Percentiles rank a stretch among this genome's conserved stretches.
Evolutionary conservation across 2,329 filamentous ascomycete species (phyloP).

Genomic region (Aspergillus uvarum): DNA sequence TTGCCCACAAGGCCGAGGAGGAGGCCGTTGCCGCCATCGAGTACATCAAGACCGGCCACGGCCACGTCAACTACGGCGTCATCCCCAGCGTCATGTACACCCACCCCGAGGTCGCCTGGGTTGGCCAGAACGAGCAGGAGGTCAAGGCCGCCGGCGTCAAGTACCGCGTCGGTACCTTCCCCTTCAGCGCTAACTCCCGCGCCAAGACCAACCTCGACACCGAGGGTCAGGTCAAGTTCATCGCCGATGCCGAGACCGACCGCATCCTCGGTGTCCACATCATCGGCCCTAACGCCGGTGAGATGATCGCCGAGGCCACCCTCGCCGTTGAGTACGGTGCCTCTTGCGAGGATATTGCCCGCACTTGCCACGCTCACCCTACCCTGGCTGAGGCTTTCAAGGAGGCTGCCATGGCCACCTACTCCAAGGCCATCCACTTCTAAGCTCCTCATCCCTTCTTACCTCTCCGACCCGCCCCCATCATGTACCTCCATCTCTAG

Average conservation of each 20-base stretch:
- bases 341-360: conserved; percentile 87
- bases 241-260: conserved; percentile 94
- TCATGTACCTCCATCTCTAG: conserved; percentile 25
- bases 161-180: conserved; percentile 92
- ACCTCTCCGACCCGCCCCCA: conserved; percentile 16
- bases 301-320: conserved; percentile 98
- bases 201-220: conserved; percentile 98
- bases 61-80: conserved; percentile 97
- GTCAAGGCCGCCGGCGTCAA: conserved; percentile 85
- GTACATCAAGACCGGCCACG: conserved; percentile 96
- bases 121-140: conserved; percentile 95
- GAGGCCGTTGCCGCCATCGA: conserved; percentile 93
- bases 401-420: conserved; percentile 97
- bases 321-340: conserved; percentile 96
- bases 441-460: conserved; percentile 48
- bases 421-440: conserved; percentile 93
- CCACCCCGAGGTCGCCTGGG: conserved; percentile 97
- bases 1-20: conserved; percentile 99
- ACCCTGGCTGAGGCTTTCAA: conserved; percentile 98
- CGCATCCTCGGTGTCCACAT: conserved; percentile 95
- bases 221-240: conserved; percentile 95
- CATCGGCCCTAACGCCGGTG: conserved; percentile 89
- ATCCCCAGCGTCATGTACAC: conserved; percentile 99
- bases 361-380: conserved; percentile 95
- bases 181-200: conserved; percentile 96